Evolutionary conservation across 2,329 filamentous ascomycete genomes (phyloP), one percentile per base, ranked within the genome.

Genomic region (Apiospora marii): DNA sequence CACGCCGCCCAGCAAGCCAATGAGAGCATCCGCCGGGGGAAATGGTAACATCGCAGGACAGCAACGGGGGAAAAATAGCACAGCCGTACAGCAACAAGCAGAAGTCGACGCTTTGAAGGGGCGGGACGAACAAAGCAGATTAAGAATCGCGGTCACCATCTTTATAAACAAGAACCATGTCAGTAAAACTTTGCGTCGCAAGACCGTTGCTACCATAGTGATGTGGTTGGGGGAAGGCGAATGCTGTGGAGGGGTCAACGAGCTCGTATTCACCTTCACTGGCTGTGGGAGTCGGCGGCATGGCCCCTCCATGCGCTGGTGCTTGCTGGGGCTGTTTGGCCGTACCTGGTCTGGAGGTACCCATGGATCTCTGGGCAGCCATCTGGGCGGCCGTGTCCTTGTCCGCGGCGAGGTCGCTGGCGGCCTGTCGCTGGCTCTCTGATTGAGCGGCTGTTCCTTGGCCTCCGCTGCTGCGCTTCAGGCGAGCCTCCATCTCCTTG

Each of bases 401-500:
- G 46, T 78, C 79, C 58, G 78, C 74, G 16, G 77, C 70, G 30
- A 34, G 19, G 30, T 41, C n/a, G 19, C 10, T 34, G 58, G 34
- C 58, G 16, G 34, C 58, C 58, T 41, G 58, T 41, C 34, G 58
- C 34, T 64, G 58, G 58, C 19, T 64, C 19, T 12, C 58, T 30
- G 37, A 8, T 34, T 37, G 24, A 19, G 46, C 69, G 58, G 69
- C 44, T 49, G 41, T 24, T 74, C 70, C 75, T 77, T 64, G 70
- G 24, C 41, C 41, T 68, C 80, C 75, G 34, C 58, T 64, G 72
- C 74, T 82, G 73, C 77, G 78, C 77, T 85, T 89, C 70, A 98
- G 88, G 64, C 92, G 92, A 77, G 93, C 89, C 84, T 98, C 95
- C 83, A 96, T 94, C 79, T 95, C 94, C 77, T 91, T 92, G 78